Evolutionary conservation across 352 stramenopile species (phyloP), one percentile per base, ranked within the genome.

Genomic region (Globisporangium solare): DNA sequence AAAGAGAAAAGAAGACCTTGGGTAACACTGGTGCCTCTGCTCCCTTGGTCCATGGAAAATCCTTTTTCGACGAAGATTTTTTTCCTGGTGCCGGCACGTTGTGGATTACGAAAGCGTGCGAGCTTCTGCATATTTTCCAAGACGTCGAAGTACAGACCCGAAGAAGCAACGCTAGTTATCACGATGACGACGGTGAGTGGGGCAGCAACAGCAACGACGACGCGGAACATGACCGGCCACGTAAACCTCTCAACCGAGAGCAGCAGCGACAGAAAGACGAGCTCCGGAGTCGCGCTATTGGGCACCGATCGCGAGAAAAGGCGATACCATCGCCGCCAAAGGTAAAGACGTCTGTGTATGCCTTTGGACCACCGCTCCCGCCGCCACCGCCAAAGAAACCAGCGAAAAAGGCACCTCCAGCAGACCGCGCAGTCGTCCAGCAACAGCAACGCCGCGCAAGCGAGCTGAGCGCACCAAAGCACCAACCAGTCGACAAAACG

Each of bases 231-330:
- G 50, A 49, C 12, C 61, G 57, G 0, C 70, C 68, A 17, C 39
- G 42, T 1, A 84, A 77, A 15, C 61, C 54, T 4, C 55, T 85
- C 0, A 86, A 66, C 31, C 67, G 79, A 45, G 66, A 82, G 20
- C 64, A 88, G 24, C 83, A 93, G 41, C 73, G 76, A 12, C 69
- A 85, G 32, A 83, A 78, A 47, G 83, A 93, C 32, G 80, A 89
- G 56, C 58, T 86, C 2, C 68, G 83, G 47, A 89, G 78, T 55
- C 74, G 71, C n/a, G 73, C 74, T 5, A 56, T 88, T 21, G 73
- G 64, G 0, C 83, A 82, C 49, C 74, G 79, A 18, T 87, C 81
- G 2, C 72, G 81, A 50, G 66, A 56, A 14, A 91, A 91, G 54
- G 78, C 76, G 7, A 69, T 76, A 2, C 74, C 76, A 1, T 88